These are phyloP conservation scores for Daldinia decipiens DNA, from an alignment of 495 filamentous ascomycete genomes.

Conservation along the genomic window DNA sequence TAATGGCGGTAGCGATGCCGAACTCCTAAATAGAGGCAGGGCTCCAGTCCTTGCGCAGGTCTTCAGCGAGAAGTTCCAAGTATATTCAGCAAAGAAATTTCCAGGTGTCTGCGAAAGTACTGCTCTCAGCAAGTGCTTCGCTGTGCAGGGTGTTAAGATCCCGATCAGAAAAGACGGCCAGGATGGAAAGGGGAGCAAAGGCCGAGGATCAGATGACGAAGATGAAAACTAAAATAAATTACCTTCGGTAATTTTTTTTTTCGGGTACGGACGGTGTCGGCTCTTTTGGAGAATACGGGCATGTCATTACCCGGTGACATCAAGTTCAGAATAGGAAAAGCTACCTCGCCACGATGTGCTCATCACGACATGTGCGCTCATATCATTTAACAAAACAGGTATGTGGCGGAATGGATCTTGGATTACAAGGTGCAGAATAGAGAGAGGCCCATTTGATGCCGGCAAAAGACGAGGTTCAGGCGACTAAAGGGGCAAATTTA, in stretches of 20 bases:
- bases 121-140: slow-evolving; percentile 91
- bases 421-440: slow-evolving; percentile 11
- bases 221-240: slow-evolving; percentile 57
- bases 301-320: slow-evolving; percentile 10
- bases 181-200: slow-evolving; percentile 61
- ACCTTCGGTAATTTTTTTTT: not conserved
- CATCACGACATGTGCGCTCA: slow-evolving; percentile 14
- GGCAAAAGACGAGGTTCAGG: slow-evolving; percentile 31
- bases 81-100: slow-evolving; percentile 97
- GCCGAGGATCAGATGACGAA: slow-evolving; percentile 71
- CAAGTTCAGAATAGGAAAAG: slow-evolving; percentile 7
- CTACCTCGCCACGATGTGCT: slow-evolving; percentile 15
- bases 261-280: slow-evolving; percentile 10
- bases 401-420: slow-evolving; percentile 4
- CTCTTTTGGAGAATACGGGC: slow-evolving; percentile 12
- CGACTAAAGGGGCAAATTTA: slow-evolving; percentile 14
- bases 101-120: slow-evolving; percentile 97
- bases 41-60: slow-evolving; percentile 87
- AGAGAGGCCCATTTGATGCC: slow-evolving; percentile 18
- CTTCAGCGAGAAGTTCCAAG: slow-evolving; percentile 91
- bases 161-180: slow-evolving; percentile 89
- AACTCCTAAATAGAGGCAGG: slow-evolving; percentile 74
- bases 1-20: slow-evolving; percentile 47
- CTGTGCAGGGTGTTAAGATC: slow-evolving; percentile 95
- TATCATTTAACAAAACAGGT: slow-evolving; percentile 18